phyloP scores from a whole-genome alignment of 805 yeast genomes.

The Candida chilensis region DNA sequence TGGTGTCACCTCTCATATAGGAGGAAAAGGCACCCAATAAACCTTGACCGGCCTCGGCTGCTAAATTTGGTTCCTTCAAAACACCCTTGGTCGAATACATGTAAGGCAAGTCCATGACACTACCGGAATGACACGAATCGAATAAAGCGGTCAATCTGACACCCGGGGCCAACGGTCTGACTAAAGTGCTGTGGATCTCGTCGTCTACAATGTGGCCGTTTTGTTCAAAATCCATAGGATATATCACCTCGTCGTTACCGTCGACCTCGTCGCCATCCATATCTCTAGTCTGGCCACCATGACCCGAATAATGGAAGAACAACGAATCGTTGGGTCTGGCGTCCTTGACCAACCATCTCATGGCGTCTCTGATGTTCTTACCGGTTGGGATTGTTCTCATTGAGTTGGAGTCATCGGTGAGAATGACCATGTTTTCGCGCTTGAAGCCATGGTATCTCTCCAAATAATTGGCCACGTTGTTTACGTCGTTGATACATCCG shows the following conservation, averaged over 20 bases:
- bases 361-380: slow-evolving; percentile 65
- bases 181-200: slow-evolving; percentile 63
- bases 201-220: slow-evolving; percentile 71
- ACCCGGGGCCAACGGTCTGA: slow-evolving; percentile 60
- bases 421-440: slow-evolving; percentile 46
- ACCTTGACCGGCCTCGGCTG: slow-evolving; percentile 67
- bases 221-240: slow-evolving; percentile 62
- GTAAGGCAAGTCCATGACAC: slow-evolving; percentile 74
- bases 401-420: slow-evolving; percentile 47
- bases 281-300: slow-evolving; percentile 72
- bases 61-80: slow-evolving; percentile 69
- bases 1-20: slow-evolving; percentile 49
- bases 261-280: slow-evolving; percentile 67
- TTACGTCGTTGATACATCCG: slow-evolving; percentile 78
- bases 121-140: slow-evolving; percentile 84
- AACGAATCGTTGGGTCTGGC: slow-evolving; percentile 73
- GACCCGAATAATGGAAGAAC: slow-evolving; percentile 82
- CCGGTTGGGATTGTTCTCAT: slow-evolving; percentile 51
- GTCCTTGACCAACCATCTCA: slow-evolving; percentile 71
- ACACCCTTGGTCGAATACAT: slow-evolving; percentile 78
- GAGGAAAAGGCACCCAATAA: slow-evolving; percentile 50
- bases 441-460: slow-evolving; percentile 34
- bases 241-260: slow-evolving; percentile 64
- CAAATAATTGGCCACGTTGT: slow-evolving; percentile 38
- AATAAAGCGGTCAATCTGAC: slow-evolving; percentile 71